These are phyloP conservation scores for Oenanthe sinensis DNA, from an alignment of 129 eudicot genomes.

Conservation along the genomic window DNA sequence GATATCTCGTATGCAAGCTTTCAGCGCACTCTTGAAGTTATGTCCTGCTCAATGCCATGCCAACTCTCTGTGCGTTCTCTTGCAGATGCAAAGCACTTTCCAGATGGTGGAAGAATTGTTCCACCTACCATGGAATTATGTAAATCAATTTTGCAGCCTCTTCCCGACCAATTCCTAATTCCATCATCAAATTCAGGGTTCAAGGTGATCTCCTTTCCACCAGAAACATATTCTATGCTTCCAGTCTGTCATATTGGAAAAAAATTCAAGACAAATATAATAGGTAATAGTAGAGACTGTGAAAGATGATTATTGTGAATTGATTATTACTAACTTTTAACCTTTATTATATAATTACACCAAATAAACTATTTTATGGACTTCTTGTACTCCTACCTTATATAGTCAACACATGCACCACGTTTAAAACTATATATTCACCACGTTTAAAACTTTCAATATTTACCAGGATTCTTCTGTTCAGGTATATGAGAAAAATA, in stretches of 20 bases:
- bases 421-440: not conserved
- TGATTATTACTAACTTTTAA: not conserved
- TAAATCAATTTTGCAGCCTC: slow-evolving; percentile 67
- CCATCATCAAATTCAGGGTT: slow-evolving; percentile 78
- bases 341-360: not conserved
- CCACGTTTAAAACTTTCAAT: not conserved
- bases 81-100: slow-evolving; percentile 76
- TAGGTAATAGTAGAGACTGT: not conserved
- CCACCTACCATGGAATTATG: slow-evolving; percentile 64
- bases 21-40: slow-evolving; percentile 57
- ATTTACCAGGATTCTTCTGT: not conserved
- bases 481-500: not conserved
- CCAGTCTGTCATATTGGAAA: slow-evolving; percentile 23
- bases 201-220: slow-evolving; percentile 46
- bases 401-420: not conserved
- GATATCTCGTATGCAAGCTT: slow-evolving; percentile 60
- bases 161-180: slow-evolving; percentile 73
- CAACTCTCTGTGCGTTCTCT: slow-evolving; percentile 68
- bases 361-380: not conserved
- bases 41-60: slow-evolving; percentile 97
- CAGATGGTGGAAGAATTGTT: slow-evolving; percentile 53
- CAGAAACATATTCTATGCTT: slow-evolving; percentile 13
- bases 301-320: not conserved
- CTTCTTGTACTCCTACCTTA: not conserved
- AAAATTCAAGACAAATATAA: not conserved